Evolutionary conservation across 495 filamentous ascomycete genomes (phyloP).

Genomic region (Cercophora scortea): DNA sequence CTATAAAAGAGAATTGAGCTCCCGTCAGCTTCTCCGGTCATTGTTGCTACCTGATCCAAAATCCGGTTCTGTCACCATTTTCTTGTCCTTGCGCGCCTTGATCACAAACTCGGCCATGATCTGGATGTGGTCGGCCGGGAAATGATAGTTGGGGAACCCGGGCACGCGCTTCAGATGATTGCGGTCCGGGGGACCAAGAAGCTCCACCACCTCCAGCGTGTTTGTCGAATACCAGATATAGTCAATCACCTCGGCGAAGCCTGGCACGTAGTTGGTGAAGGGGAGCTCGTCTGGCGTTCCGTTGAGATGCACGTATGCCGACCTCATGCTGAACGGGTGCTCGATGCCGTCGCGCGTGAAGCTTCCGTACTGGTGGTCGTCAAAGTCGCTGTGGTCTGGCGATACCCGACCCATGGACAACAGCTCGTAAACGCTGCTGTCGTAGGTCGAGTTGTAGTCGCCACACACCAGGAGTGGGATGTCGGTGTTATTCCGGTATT

Average conservation of each 20-base stretch:
- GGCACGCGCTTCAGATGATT: conserved; percentile 85
- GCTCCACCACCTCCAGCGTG: conserved; percentile 72
- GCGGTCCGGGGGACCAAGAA: conserved; percentile 86
- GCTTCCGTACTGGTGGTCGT: conserved; percentile 68
- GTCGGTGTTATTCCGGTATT: conserved; percentile 75
- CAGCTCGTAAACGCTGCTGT: conserved; percentile 83
- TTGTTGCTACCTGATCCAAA: conserved; percentile 23
- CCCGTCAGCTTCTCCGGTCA: conserved; percentile 12
- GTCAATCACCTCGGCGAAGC: conserved; percentile 84
- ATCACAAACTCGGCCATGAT: conserved; percentile 87
- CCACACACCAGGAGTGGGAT: conserved; percentile 89
- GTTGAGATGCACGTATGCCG: conserved; percentile 64
- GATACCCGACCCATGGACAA: conserved; percentile 65
- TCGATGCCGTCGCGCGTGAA: conserved; percentile 86
- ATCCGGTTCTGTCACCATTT: conserved; percentile 36
- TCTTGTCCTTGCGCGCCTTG: conserved; percentile 79
- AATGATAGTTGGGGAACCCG: conserved; percentile 95
- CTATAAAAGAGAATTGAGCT: not conserved
- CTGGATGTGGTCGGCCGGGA: conserved; percentile 93
- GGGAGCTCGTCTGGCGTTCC: conserved; percentile 65
- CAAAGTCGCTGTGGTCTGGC: conserved; percentile 69
- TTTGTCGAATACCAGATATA: conserved; percentile 97
- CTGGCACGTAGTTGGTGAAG: conserved; percentile 95
- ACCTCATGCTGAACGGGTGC: conserved; percentile 90
- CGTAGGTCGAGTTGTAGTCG: conserved; percentile 86